Evolutionary conservation across 805 yeast genomes (phyloP).

Genomic region (Priceomyces carsonii): DNA sequence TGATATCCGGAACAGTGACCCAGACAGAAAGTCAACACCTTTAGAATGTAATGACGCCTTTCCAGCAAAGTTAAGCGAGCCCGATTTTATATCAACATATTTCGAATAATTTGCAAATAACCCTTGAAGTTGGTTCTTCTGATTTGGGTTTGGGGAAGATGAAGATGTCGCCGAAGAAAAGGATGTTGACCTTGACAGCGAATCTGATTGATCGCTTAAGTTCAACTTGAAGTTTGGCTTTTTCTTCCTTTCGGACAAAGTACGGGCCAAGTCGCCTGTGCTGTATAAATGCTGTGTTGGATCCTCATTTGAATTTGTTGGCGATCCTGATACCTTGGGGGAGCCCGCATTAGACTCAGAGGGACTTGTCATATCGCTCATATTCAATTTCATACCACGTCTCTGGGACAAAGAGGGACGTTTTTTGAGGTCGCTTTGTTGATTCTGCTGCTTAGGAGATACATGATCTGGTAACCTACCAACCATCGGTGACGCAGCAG

Average conservation of each 20-base stretch:
- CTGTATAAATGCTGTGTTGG: constrained; percentile 15
- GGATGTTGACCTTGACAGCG: constrained; percentile 3
- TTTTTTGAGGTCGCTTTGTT: constrained; percentile 21
- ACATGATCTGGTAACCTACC: constrained; percentile 1
- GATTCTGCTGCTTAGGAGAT: constrained; percentile 6
- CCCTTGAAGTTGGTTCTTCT: constrained; percentile 49
- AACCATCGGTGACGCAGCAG: constrained; percentile 1
- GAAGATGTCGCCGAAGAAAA: constrained; percentile 8
- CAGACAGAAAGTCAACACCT: constrained; percentile 89
- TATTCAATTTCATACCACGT: constrained; percentile 53
- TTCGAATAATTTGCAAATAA: constrained; percentile 82
- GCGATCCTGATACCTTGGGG: constrained; percentile 15
- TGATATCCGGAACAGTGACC: constrained; percentile 82
- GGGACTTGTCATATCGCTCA: constrained; percentile 28
- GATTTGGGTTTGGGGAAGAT: constrained; percentile 16
- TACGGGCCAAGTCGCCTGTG: constrained; percentile 37
- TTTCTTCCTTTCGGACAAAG: constrained; percentile 38
- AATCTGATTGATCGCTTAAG: constrained; percentile 18
- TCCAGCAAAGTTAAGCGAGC: constrained; percentile 88
- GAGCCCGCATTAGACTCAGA: constrained; percentile 17
- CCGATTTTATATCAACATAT: constrained; percentile 89
- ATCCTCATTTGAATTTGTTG: constrained; percentile 6
- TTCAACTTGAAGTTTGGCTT: constrained; percentile 41
- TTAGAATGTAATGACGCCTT: constrained; percentile 89
- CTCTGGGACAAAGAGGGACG: constrained; percentile 53